Percentiles rank a stretch among this genome's conserved stretches.
Conservation (phyloP, 192 early-diverging fungal species). For the Backusella australiensis region DNA sequence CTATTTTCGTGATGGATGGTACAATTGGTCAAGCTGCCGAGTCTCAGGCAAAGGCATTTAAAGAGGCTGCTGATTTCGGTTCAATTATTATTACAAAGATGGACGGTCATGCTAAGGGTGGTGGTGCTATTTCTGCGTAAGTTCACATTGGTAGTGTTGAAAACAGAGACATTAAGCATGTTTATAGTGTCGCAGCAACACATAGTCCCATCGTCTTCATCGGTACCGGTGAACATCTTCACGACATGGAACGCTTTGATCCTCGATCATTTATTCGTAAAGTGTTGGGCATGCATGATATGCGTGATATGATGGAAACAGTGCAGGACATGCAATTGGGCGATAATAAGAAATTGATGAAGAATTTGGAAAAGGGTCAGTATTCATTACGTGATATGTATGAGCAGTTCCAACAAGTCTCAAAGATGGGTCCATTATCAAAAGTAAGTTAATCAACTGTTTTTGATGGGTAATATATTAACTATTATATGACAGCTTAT, state of each 20-base stretch:
- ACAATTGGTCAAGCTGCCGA: conserved; percentile 98
- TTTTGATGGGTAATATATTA: too few relatives aligned
- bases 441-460: conserved; percentile 57
- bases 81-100: conserved; percentile 98
- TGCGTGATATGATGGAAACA: conserved; percentile 82
- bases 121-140: conserved; percentile 94
- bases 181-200: conserved; percentile 83
- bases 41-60: conserved; percentile 87
- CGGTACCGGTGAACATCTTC: conserved; percentile 96
- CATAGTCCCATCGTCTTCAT: conserved; percentile 93
- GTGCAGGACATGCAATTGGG: conserved; percentile 87
- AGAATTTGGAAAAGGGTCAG: conserved; percentile 80
- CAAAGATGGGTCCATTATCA: conserved; percentile 88
- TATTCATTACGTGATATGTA: conserved; percentile 94
- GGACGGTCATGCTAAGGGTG: conserved; percentile 98
- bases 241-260: conserved; percentile 89
- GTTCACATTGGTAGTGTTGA: conserved; percentile 5
- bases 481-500: conserved; percentile 22
- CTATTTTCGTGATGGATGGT: conserved; percentile 98
- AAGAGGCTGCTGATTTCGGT: conserved; percentile 88
- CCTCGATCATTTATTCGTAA: conserved; percentile 89
- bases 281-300: conserved; percentile 94
- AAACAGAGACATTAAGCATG: background rate
- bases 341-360: conserved; percentile 84
- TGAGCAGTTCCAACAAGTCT: conserved; percentile 87